Evolutionary conservation across 176 grass and related monocot genomes (phyloP).

Genomic region (Eleusine indica): DNA sequence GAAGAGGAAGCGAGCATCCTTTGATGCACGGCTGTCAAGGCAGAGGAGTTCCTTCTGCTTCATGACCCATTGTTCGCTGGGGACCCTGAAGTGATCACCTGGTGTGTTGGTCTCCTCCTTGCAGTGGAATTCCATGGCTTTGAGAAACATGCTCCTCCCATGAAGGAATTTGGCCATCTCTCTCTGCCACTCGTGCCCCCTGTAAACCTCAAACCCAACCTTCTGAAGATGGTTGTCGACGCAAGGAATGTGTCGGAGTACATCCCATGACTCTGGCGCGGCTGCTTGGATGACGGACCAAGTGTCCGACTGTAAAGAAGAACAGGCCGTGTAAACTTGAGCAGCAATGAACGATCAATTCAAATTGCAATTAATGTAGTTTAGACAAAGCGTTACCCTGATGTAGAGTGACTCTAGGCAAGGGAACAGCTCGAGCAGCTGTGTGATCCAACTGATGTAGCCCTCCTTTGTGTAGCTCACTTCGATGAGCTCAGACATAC

Average conservation of each 20-base stretch:
- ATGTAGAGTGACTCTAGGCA: slow-evolving; percentile 38
- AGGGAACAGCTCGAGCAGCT: slow-evolving; percentile 27
- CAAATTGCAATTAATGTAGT: background rate
- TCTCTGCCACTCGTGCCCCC: slow-evolving; percentile 36
- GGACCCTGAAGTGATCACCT: background rate
- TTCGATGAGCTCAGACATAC: background rate
- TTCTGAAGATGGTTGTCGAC: slow-evolving; percentile 19
- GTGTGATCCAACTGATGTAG: slow-evolving; percentile 24
- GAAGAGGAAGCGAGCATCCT: slow-evolving; percentile 33
- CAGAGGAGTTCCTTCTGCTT: slow-evolving; percentile 24
- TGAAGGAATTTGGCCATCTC: slow-evolving; percentile 45
- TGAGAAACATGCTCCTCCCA: slow-evolving; percentile 28
- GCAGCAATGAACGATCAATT: background rate
- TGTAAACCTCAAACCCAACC: slow-evolving; percentile 39
- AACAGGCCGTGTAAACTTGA: background rate
- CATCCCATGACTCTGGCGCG: background rate
- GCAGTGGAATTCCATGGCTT: slow-evolving; percentile 46
- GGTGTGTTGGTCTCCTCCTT: background rate
- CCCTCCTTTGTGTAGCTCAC: background rate
- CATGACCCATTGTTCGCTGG: background rate
- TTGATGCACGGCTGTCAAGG: slow-evolving; percentile 21
- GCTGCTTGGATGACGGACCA: background rate
- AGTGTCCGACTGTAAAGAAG: background rate
- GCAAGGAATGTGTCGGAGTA: background rate
- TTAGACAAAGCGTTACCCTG: slow-evolving; percentile 6